A percentile compares a stretch with the other conserved stretches of the same genome.
phyloP scores from a whole-genome alignment of 768 basidiomycete species.

The Hygrocybe punicea region DNA sequence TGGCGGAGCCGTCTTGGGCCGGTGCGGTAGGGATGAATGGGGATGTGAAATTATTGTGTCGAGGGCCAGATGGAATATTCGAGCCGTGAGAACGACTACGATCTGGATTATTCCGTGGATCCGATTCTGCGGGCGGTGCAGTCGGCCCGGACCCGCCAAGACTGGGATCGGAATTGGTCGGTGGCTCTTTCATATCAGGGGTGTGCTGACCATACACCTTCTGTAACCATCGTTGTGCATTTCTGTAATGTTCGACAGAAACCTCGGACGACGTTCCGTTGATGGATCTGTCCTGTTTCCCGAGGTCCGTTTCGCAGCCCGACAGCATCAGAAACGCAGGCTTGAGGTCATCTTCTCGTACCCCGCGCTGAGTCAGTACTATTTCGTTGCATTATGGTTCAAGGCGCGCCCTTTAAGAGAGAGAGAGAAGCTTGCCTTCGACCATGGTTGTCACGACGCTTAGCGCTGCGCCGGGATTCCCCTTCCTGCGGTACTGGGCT shows the following conservation, averaged over 20 bases:
- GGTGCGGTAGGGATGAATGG: not conserved
- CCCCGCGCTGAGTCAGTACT: conserved; percentile 43
- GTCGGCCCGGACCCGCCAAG: no score
- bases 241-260: conserved; percentile 37
- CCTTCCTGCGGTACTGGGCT: conserved; percentile 49
- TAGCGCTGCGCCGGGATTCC: conserved; percentile 45
- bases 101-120: not conserved
- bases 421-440: conserved; percentile 36
- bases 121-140: not conserved
- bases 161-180: not conserved
- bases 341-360: conserved; percentile 40
- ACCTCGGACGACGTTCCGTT: conserved; percentile 23
- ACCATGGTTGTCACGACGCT: conserved; percentile 45
- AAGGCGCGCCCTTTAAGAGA: not conserved
- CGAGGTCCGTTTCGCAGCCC: conserved; percentile 52
- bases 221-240: conserved; percentile 45
- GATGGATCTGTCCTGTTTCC: conserved; percentile 27
- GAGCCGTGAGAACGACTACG: conserved; percentile 2
- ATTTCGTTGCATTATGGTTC: not conserved
- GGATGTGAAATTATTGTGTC: conserved; percentile 3
- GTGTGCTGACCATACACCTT: conserved; percentile 43
- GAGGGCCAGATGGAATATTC: conserved; percentile 2
- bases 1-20: conserved; percentile 3
- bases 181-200: not conserved
- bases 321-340: conserved; percentile 54